These are phyloP conservation scores for Amanita fuliginea DNA, from an alignment of 768 basidiomycete species.

Conservation along the genomic window DNA sequence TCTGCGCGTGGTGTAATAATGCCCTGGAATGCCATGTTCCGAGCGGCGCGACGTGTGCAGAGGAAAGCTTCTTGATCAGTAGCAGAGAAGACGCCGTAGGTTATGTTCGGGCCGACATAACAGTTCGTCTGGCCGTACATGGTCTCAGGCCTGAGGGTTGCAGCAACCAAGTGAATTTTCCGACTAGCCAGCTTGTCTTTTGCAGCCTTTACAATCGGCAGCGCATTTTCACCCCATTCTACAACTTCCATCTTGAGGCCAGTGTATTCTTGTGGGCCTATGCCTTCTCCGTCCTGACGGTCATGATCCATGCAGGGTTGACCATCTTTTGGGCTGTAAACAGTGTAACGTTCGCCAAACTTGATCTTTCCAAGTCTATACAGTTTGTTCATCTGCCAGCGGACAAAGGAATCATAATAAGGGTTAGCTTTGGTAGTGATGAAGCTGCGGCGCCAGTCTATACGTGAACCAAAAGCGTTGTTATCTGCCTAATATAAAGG, in stretches of 20 bases:
- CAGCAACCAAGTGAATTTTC: slow-evolving; percentile 89
- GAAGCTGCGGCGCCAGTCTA: slow-evolving; percentile 96
- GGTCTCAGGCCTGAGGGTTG: slow-evolving; percentile 92
- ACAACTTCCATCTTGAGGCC: slow-evolving; percentile 89
- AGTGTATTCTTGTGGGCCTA: slow-evolving; percentile 94
- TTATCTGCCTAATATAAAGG: slow-evolving; percentile 43
- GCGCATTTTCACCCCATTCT: slow-evolving; percentile 51
- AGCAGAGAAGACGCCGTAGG: slow-evolving; percentile 87
- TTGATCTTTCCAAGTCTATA: slow-evolving; percentile 85
- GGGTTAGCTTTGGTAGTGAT: slow-evolving; percentile 93
- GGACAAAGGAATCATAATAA: slow-evolving; percentile 93
- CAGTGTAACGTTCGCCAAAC: slow-evolving; percentile 96
- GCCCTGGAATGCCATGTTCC: slow-evolving; percentile 98
- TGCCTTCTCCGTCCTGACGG: slow-evolving; percentile 86
- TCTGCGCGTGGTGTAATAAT: slow-evolving; percentile 63
- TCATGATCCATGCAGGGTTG: slow-evolving; percentile 99
- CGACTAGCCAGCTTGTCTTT: slow-evolving; percentile 62
- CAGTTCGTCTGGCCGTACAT: slow-evolving; percentile 99
- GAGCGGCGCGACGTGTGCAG: slow-evolving; percentile 78
- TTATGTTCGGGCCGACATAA: slow-evolving; percentile 84
- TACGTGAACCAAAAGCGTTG: slow-evolving; percentile 81
- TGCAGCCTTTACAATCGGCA: slow-evolving; percentile 25
- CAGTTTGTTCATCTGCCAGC: slow-evolving; percentile 97
- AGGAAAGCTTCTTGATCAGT: slow-evolving; percentile 84
- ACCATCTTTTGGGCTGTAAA: slow-evolving; percentile 97